Evolutionary conservation across 768 basidiomycete genomes (phyloP).

Genomic region (Rhizopogon roseolus): DNA sequence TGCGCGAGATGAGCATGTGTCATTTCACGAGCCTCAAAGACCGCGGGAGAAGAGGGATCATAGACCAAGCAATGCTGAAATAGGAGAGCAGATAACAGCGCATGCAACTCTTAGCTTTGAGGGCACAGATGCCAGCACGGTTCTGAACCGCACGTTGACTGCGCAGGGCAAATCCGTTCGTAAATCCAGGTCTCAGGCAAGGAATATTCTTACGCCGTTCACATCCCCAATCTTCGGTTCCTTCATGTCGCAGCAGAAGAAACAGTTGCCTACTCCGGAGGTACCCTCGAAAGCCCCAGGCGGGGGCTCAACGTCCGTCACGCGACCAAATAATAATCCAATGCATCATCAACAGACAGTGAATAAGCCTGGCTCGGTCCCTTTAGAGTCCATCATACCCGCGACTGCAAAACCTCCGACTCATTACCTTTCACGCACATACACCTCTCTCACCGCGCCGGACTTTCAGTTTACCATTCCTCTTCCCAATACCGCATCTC

Average conservation of each 20-base stretch:
- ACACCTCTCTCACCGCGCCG: conserved; percentile 66
- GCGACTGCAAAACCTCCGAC: conserved; percentile 78
- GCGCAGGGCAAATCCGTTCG: conserved; percentile 26
- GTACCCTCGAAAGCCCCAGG: conserved; percentile 8
- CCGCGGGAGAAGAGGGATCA: conserved; percentile 43
- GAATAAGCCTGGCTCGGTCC: conserved; percentile 43
- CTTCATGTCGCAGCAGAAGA: conserved; percentile 48
- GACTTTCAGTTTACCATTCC: conserved; percentile 74
- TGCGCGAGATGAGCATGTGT: conserved; percentile 59
- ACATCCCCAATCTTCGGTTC: conserved; percentile 59
- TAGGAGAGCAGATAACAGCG: conserved; percentile 27
- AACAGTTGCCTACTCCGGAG: conserved; percentile 26
- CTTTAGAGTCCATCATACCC: conserved; percentile 81
- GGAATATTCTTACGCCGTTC: conserved; percentile 36
- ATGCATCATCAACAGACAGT: conserved; percentile 16
- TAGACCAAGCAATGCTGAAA: conserved; percentile 22
- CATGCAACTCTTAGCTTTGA: conserved; percentile 40
- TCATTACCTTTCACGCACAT: conserved; percentile 72
- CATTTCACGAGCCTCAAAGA: conserved; percentile 32
- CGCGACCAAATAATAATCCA: conserved; percentile 2
- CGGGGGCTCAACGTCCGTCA: conserved; percentile 8
- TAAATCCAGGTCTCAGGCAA: conserved; percentile 31
- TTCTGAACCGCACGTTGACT: conserved; percentile 43
- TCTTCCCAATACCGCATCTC: conserved; percentile 49
- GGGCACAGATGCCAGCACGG: conserved; percentile 39